Conservation (phyloP, 2,329 filamentous ascomycete genomes). For the Fusarium albidum region DNA sequence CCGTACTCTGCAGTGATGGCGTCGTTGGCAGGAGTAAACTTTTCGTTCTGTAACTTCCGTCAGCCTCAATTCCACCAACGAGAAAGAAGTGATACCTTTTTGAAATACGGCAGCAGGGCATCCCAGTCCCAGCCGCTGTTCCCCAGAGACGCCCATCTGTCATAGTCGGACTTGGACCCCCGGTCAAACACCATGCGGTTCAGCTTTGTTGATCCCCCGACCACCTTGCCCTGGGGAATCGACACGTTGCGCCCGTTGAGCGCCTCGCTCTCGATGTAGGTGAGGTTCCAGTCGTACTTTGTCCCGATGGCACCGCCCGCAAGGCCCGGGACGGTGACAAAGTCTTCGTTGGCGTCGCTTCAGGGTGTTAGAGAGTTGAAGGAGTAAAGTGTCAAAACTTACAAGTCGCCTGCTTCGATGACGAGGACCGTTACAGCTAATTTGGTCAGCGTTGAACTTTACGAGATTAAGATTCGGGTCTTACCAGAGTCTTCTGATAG, state of each 20-base stretch:
- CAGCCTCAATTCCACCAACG: neutral
- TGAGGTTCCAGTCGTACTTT: constrained; percentile 37
- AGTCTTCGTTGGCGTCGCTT: constrained; percentile 32
- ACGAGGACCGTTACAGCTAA: constrained; percentile 30
- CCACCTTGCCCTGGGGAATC: constrained; percentile 42
- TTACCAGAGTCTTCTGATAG: constrained; percentile 29
- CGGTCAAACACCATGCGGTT: constrained; percentile 52
- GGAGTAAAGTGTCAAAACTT: neutral
- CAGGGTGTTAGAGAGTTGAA: neutral
- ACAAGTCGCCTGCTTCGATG: constrained; percentile 37
- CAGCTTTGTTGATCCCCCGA: constrained; percentile 51
- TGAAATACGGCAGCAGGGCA: constrained; percentile 53
- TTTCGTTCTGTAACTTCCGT: constrained; percentile 21
- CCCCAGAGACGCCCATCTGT: constrained; percentile 56
- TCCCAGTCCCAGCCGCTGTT: constrained; percentile 52
- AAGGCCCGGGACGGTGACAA: constrained; percentile 31
- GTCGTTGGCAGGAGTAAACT: constrained; percentile 16
- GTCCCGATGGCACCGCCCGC: constrained; percentile 35
- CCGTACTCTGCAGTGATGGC: constrained; percentile 25
- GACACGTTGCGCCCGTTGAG: constrained; percentile 28
- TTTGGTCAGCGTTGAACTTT: neutral
- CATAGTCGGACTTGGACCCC: constrained; percentile 50
- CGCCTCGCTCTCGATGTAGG: constrained; percentile 13
- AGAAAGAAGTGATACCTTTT: constrained; percentile 44
- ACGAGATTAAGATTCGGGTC: neutral